Evolutionary conservation across 495 filamentous ascomycete genomes (phyloP).

Genomic region (Amniculicola lignicola): DNA sequence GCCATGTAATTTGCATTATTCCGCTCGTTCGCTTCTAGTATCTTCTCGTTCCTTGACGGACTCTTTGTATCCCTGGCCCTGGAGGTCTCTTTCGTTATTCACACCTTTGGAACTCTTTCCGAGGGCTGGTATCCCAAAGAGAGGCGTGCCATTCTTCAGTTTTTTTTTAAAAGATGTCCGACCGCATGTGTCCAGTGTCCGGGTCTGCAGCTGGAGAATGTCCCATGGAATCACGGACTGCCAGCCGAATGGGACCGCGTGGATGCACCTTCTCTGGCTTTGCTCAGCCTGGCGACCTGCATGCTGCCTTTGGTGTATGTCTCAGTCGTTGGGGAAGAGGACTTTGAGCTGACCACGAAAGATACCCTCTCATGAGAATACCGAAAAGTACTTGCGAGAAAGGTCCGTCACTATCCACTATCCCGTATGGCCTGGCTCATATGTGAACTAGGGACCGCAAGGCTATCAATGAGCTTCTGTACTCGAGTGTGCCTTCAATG

Average conservation of each 20-base stretch:
- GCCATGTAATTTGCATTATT: neutral
- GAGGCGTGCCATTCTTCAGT: neutral
- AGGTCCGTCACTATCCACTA: neutral
- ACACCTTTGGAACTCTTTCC: neutral
- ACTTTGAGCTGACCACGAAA: neutral
- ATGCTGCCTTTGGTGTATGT: slow-evolving; percentile 1
- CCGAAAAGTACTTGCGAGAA: neutral
- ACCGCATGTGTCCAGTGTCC: slow-evolving; percentile 6
- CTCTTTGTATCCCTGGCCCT: neutral
- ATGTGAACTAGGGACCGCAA: slow-evolving; percentile 32
- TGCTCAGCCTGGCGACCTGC: slow-evolving; percentile 10
- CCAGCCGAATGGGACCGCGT: neutral
- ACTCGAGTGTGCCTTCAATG: slow-evolving; percentile 21
- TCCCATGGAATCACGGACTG: neutral
- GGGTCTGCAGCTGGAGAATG: neutral
- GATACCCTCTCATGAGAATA: neutral
- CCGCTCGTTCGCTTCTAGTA: neutral
- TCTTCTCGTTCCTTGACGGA: slow-evolving; percentile 8
- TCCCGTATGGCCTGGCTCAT: neutral
- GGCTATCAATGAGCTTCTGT: slow-evolving; percentile 20
- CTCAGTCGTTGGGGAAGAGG: neutral
- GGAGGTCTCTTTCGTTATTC: neutral
- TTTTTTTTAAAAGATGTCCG: slow-evolving; percentile 4
- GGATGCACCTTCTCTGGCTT: slow-evolving; percentile 12
- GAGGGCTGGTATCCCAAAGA: slow-evolving; percentile 3